Evolutionary conservation across 768 basidiomycete species (phyloP).

Genomic region (Exsudoporus frostii): DNA sequence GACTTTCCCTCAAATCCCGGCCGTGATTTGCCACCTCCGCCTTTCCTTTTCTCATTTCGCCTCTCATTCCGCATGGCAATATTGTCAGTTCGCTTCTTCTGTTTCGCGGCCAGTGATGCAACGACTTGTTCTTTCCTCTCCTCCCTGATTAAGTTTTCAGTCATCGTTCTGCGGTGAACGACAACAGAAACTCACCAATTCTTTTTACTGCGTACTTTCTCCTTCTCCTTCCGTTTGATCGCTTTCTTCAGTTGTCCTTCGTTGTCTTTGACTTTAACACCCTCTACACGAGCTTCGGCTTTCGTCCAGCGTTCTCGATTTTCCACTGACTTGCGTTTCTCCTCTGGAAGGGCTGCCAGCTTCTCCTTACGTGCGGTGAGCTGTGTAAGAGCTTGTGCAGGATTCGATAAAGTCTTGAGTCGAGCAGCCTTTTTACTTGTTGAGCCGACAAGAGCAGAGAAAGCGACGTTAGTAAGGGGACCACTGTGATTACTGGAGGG

Average conservation of each 20-base stretch:
- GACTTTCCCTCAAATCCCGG: slow-evolving; percentile 89
- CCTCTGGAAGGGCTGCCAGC: slow-evolving; percentile 72
- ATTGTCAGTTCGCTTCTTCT: slow-evolving; percentile 91
- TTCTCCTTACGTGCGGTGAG: slow-evolving; percentile 75
- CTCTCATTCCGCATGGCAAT: slow-evolving; percentile 83
- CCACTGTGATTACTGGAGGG: slow-evolving; percentile 34
- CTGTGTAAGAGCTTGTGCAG: slow-evolving; percentile 80
- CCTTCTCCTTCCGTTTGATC: slow-evolving; percentile 88
- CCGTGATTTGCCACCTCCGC: slow-evolving; percentile 55
- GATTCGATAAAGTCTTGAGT: slow-evolving; percentile 74
- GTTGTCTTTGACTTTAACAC: slow-evolving; percentile 89
- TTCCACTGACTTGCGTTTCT: slow-evolving; percentile 75
- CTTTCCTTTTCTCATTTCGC: slow-evolving; percentile 58
- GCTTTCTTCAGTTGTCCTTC: slow-evolving; percentile 87
- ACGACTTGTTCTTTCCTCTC: slow-evolving; percentile 79
- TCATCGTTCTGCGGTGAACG: neutral
- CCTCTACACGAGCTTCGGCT: slow-evolving; percentile 82
- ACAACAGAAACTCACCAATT: slow-evolving; percentile 60
- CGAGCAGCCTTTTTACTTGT: slow-evolving; percentile 47
- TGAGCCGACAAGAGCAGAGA: slow-evolving; percentile 57
- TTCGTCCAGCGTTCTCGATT: slow-evolving; percentile 89
- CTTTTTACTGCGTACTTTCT: slow-evolving; percentile 79
- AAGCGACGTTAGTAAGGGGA: slow-evolving; percentile 63
- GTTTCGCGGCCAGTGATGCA: slow-evolving; percentile 74
- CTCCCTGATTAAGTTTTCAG: slow-evolving; percentile 51